Evolutionary conservation across 2,329 filamentous ascomycete genomes (phyloP).

Genomic region (Penicillium brasilianum): DNA sequence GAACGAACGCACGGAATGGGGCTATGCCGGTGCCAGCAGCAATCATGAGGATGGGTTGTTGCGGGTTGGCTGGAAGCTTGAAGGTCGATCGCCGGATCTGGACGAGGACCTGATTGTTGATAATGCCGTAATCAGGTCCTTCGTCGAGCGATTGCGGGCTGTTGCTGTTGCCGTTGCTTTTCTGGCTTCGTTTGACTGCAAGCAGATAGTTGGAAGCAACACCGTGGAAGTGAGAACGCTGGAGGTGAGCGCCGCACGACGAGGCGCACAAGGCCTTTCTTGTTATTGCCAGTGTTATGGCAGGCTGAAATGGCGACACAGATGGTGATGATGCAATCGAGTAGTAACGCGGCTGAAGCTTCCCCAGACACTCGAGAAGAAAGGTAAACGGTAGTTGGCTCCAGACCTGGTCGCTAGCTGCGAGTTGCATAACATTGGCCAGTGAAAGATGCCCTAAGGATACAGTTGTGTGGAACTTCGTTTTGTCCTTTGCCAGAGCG

Average conservation of each 20-base stretch:
- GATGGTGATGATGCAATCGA: slow-evolving; percentile 1
- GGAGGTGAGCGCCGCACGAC: background rate
- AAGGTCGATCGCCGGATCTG: background rate
- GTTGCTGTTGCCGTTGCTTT: background rate
- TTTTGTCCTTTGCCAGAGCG: background rate
- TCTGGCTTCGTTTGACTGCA: slow-evolving; percentile 1
- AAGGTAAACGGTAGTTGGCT: slow-evolving; percentile 1
- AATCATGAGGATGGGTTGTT: background rate
- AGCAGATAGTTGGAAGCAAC: slow-evolving; percentile 1
- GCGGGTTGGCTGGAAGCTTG: background rate
- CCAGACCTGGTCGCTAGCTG: background rate
- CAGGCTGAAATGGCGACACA: background rate
- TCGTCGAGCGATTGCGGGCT: background rate
- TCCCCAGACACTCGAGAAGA: slow-evolving; percentile 1
- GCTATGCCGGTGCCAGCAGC: background rate
- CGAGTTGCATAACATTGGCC: background rate
- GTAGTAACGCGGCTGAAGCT: background rate
- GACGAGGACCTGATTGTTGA: slow-evolving; percentile 1
- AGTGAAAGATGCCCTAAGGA: background rate
- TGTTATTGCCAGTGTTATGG: slow-evolving; percentile 1
- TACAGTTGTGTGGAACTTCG: background rate
- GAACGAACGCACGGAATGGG: background rate
- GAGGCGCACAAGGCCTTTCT: background rate
- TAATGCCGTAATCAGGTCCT: background rate
- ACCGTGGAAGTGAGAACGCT: background rate